A percentile compares a stretch with the other conserved stretches of the same genome.
These are phyloP conservation scores for Cytidiella melzeri DNA, from an alignment of 768 basidiomycete species.

Conservation along the genomic window DNA sequence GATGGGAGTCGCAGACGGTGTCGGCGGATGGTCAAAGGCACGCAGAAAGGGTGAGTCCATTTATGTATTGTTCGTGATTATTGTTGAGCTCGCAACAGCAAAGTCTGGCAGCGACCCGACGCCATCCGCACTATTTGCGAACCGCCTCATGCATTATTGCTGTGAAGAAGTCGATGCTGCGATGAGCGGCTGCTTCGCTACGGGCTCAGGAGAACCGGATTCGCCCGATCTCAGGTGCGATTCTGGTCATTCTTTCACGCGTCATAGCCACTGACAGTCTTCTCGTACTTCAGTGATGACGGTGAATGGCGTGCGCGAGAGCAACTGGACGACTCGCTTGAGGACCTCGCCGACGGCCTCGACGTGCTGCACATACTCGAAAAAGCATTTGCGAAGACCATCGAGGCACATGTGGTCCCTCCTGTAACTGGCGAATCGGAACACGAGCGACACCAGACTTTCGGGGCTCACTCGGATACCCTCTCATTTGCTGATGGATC, in stretches of 20 bases:
- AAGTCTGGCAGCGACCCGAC: constrained; percentile 24
- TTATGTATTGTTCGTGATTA: constrained; percentile 3
- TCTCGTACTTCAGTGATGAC: constrained; percentile 12
- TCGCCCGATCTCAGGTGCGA: constrained; percentile 1
- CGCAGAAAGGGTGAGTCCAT: constrained; percentile 32
- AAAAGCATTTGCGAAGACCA: constrained; percentile 59
- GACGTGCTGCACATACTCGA: constrained; percentile 66
- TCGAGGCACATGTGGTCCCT: constrained; percentile 48
- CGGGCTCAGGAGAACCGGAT: constrained; percentile 1
- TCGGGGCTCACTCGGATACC: background rate
- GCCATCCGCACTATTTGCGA: constrained; percentile 57
- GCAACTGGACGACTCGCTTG: constrained; percentile 39
- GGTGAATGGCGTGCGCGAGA: constrained; percentile 37
- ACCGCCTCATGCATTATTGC: constrained; percentile 82
- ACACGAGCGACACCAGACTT: background rate
- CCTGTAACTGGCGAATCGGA: background rate
- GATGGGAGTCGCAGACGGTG: constrained; percentile 93
- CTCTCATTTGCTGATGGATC: background rate
- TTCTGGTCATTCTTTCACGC: background rate
- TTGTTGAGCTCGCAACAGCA: constrained; percentile 8
- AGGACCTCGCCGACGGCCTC: constrained; percentile 63
- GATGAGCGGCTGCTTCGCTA: no score
- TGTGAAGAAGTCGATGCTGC: constrained; percentile 47
- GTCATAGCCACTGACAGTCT: background rate
- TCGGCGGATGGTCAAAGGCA: constrained; percentile 85